Percentiles rank a stretch among this genome's conserved stretches.
These are phyloP conservation scores for Aureobasidium uvarum DNA, from an alignment of 2,329 filamentous ascomycete species.

Conservation along the genomic window DNA sequence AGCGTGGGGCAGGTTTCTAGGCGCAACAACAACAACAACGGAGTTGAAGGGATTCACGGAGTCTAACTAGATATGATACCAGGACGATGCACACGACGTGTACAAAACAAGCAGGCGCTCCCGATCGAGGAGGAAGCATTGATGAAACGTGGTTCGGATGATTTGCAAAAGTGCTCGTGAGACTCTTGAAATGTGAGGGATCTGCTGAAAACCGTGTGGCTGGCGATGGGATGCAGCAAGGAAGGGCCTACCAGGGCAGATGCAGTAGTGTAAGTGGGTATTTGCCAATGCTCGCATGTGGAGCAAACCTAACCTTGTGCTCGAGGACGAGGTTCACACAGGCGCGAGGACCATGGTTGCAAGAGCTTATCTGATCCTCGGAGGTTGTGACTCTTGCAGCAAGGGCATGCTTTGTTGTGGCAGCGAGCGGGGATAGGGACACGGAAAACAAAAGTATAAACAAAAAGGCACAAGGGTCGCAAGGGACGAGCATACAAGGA, in stretches of 20 bases:
- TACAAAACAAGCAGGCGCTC: conserved; percentile 14
- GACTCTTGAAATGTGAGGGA: conserved; percentile 43
- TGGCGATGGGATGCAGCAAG: conserved; percentile 9
- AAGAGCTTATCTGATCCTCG: background rate
- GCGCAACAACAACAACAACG: background rate
- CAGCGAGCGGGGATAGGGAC: conserved; percentile 4
- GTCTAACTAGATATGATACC: conserved; percentile 4
- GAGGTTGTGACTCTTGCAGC: background rate
- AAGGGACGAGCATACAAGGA: conserved; percentile 9
- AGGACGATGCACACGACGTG: background rate
- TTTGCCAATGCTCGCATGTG: conserved; percentile 2
- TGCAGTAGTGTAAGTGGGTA: conserved; percentile 17
- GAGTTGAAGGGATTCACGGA: conserved; percentile 5
- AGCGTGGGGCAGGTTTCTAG: background rate
- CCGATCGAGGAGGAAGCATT: conserved; percentile 28
- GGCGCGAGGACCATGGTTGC: background rate
- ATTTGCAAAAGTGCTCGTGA: conserved; percentile 32
- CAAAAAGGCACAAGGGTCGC: background rate
- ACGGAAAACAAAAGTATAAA: background rate
- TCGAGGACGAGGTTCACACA: conserved; percentile 8
- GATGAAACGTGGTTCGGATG: conserved; percentile 32
- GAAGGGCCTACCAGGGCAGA: background rate
- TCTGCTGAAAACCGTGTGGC: conserved; percentile 42
- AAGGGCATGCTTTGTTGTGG: conserved; percentile 13
- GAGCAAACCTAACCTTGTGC: conserved; percentile 16